Base-by-base conservation (phyloP, 2,329 filamentous ascomycete genomes). In the Nemania sp. region DNA sequence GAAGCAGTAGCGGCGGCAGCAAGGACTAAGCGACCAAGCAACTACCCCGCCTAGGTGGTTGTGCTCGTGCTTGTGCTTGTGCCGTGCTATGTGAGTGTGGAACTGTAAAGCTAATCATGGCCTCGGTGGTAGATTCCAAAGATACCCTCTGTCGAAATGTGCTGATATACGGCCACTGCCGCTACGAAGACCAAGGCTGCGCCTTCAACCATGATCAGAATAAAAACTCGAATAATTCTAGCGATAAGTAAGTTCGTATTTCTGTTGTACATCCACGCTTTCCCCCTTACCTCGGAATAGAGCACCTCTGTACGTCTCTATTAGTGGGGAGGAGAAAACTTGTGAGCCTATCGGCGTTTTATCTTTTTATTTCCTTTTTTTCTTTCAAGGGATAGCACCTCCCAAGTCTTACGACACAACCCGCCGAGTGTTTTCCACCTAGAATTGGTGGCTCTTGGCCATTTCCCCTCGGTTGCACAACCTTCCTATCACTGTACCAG, bases 71-170 rank as follows among this genome's bases (percentile, higher is more conserved):
- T n/a, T n/a, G n/a, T n/a, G n/a, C n/a, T n/a, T n/a, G n/a, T n/a
- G n/a, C n/a, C n/a, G n/a, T n/a, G n/a, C n/a, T n/a, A n/a, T n/a
- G n/a, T n/a, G n/a, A n/a, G n/a, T n/a, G n/a, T n/a, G n/a, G n/a
- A n/a, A n/a, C n/a, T n/a, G n/a, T n/a, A n/a, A 38, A 43, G 51
- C 72, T 76, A 68, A 77, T 20, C 24, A 51, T 65, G 64, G 53
- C n/a, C 35, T 55, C 38, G 56, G 47, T 55, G 53, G 67, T 11
- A 92, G 91, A 93, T 82, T 92, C 92, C 79, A 97, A 95, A 82
- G 94, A 97, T 79, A 97, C 93, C 6, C 87, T 95, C 65, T 98
- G 94, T 82, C 91, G 94, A 77, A 97, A 98, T 81, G 91, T 98
- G 69, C 88, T 94, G 70, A 97, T 98, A 75, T 97, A 97, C 80